These are phyloP conservation scores for Spergularia azorica DNA, from an alignment of 179 eudicot species.

Conservation along the genomic window DNA sequence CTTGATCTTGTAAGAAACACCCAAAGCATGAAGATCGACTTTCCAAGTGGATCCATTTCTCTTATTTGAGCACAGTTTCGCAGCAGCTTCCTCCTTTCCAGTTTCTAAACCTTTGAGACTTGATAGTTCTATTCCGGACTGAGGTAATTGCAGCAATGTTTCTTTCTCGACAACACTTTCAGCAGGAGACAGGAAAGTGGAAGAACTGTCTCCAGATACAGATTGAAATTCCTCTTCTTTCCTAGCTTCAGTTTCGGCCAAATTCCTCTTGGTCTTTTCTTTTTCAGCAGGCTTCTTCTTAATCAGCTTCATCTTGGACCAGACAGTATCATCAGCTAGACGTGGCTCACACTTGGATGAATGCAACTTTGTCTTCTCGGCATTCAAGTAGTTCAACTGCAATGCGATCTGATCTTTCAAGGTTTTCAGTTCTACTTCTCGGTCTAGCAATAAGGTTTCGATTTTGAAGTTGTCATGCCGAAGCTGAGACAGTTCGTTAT, in stretches of 20 bases:
- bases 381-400: conserved; percentile 35
- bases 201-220: conserved; percentile 39
- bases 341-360: conserved; percentile 31
- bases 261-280: conserved; percentile 33
- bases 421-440: conserved; percentile 60
- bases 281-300: conserved; percentile 51
- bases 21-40: conserved; percentile 85
- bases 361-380: conserved; percentile 32
- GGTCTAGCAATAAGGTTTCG: conserved; percentile 49
- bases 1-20: conserved; percentile 89
- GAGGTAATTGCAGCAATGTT: conserved; percentile 26
- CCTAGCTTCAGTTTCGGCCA: conserved; percentile 18
- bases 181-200: conserved; percentile 43
- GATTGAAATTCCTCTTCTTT: conserved; percentile 31
- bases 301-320: conserved; percentile 61
- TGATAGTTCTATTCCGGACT: conserved; percentile 26
- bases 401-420: conserved; percentile 49
- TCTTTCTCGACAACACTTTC: conserved; percentile 51
- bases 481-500: conserved; percentile 56
- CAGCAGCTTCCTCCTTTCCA: conserved; percentile 27
- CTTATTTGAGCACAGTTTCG: conserved; percentile 29
- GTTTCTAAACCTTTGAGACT: conserved; percentile 30
- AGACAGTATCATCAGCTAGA: conserved; percentile 36
- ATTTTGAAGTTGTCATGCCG: conserved; percentile 59
- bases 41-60: conserved; percentile 48